These are phyloP conservation scores for Cyberlindnera veronae DNA, from an alignment of 805 yeast genomes.

Conservation along the genomic window DNA sequence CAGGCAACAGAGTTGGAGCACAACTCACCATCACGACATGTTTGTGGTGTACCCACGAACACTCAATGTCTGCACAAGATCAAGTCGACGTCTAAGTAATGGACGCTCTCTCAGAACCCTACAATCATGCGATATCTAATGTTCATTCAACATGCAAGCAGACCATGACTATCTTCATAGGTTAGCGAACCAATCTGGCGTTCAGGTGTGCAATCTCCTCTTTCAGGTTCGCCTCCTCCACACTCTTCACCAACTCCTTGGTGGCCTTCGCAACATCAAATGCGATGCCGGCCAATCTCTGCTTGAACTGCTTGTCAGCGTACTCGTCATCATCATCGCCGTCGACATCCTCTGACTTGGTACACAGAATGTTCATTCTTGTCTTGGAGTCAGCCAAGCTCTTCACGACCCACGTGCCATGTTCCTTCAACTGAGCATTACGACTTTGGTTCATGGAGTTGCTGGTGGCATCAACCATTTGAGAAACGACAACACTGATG, in stretches of 20 bases:
- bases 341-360: constrained; percentile 30
- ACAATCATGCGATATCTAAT: too few species aligned
- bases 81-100: too few species aligned
- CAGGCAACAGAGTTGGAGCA: too few species aligned
- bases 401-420: constrained; percentile 87
- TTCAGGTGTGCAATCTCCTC: constrained; percentile 83
- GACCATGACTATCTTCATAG: too few species aligned
- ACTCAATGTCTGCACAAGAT: too few species aligned
- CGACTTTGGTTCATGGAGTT: constrained; percentile 86
- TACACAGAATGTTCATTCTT: constrained; percentile 74
- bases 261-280: constrained; percentile 96
- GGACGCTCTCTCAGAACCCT: too few species aligned
- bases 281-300: constrained; percentile 91
- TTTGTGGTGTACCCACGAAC: too few species aligned
- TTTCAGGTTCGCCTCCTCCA: constrained; percentile 87
- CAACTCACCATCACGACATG: too few species aligned
- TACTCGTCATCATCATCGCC: constrained; percentile 50
- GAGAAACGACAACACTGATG: constrained; percentile 74
- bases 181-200: constrained; percentile 39
- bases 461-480: constrained; percentile 88
- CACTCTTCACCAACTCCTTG: constrained; percentile 91
- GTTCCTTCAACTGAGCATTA: constrained; percentile 79
- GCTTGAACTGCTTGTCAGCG: constrained; percentile 88
- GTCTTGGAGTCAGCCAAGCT: constrained; percentile 80
- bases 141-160: too few species aligned